These are phyloP conservation scores for Drechslera avenae DNA, from an alignment of 2,329 filamentous ascomycete species.

Conservation along the genomic window DNA sequence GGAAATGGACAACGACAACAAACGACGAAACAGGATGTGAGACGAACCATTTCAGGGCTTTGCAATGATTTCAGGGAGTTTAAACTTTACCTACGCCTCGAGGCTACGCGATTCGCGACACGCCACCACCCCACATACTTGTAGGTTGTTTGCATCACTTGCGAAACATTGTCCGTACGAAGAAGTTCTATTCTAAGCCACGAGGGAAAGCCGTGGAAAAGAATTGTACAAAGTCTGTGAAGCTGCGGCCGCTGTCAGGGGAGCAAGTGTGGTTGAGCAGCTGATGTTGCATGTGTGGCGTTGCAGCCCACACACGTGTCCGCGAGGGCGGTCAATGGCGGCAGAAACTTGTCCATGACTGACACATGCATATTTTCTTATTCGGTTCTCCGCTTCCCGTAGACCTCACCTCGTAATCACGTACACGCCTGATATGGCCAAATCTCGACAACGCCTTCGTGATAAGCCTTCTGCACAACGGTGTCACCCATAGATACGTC, in stretches of 20 bases:
- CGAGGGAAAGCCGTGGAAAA: neutral
- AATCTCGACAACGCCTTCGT: slow-evolving; percentile 4
- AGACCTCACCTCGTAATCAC: slow-evolving; percentile 18
- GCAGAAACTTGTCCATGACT: slow-evolving; percentile 12
- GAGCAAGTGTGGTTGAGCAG: neutral
- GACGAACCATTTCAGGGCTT: slow-evolving; percentile 20
- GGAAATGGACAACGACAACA: neutral
- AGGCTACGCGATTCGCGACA: slow-evolving; percentile 14
- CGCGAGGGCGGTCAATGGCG: slow-evolving; percentile 5
- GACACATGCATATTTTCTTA: slow-evolving; percentile 9
- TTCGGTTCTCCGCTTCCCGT: slow-evolving; percentile 20
- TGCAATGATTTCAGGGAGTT: neutral
- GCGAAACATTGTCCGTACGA: slow-evolving; percentile 2
- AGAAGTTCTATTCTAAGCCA: slow-evolving; percentile 7
- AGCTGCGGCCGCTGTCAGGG: slow-evolving; percentile 7
- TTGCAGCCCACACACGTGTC: slow-evolving; percentile 8
- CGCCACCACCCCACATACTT: slow-evolving; percentile 1
- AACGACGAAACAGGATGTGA: slow-evolving; percentile 8
- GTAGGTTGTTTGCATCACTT: slow-evolving; percentile 2
- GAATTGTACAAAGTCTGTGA: slow-evolving; percentile 1
- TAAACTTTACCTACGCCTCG: slow-evolving; percentile 1
- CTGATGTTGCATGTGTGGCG: slow-evolving; percentile 1
- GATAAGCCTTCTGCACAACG: neutral
- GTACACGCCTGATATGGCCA: slow-evolving; percentile 9
- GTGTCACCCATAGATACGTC: neutral